phyloP scores from a whole-genome alignment of 257 asterid species.

The Paulownia fortunei region DNA sequence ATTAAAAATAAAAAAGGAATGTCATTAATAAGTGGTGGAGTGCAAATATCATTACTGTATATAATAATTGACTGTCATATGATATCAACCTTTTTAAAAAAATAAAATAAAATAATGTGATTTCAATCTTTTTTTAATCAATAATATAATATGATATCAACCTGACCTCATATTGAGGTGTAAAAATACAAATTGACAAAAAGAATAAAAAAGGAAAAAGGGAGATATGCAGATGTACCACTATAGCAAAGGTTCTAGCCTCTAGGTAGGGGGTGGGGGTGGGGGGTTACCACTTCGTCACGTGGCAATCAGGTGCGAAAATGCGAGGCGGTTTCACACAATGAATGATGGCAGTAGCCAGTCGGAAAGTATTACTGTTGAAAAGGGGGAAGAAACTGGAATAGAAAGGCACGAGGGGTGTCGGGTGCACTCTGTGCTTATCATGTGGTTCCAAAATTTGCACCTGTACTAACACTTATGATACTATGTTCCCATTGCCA shows the following conservation, averaged over 20 bases:
- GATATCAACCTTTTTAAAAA: no score
- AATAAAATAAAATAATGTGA: background rate
- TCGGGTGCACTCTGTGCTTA: background rate
- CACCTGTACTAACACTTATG: background rate
- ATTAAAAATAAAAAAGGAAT: no score
- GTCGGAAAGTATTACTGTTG: background rate
- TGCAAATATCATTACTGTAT: no score
- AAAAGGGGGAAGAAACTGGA: background rate
- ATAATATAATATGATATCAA: slow-evolving; percentile 34
- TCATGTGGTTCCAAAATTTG: slow-evolving; percentile 2
- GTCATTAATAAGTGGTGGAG: no score
- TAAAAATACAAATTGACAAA: slow-evolving; percentile 14
- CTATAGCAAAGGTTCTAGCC: background rate
- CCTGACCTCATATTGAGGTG: slow-evolving; percentile 38
- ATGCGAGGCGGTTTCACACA: background rate
- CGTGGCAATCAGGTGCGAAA: slow-evolving; percentile 41
- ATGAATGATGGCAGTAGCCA: slow-evolving; percentile 8
- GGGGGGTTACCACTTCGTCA: slow-evolving; percentile 24
- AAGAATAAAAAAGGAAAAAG: background rate
- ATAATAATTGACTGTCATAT: no score
- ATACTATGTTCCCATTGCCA: background rate
- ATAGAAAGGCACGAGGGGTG: background rate
- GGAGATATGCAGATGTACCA: slow-evolving; percentile 3
- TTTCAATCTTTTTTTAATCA: background rate
- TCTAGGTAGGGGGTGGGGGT: no score